These are phyloP conservation scores for Orbilia javanica DNA, from an alignment of 2,329 filamentous ascomycete species.

Conservation along the genomic window DNA sequence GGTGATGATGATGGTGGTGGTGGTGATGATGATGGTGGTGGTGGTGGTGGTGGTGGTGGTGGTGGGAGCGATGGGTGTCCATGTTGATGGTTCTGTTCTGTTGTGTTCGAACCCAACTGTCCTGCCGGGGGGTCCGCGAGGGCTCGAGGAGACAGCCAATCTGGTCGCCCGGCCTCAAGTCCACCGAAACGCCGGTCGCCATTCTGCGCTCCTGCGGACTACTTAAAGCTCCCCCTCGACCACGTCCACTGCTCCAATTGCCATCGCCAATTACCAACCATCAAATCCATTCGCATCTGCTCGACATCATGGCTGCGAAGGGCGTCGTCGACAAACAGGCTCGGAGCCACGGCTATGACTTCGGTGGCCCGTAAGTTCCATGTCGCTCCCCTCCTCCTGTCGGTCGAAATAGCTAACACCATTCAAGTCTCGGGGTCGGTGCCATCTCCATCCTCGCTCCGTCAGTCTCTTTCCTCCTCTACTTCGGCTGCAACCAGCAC, in stretches of 20 bases:
- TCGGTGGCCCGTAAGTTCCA: conserved; percentile 67
- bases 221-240: background rate
- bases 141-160: too few species aligned
- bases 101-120: too few species aligned
- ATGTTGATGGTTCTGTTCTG: too few species aligned
- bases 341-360: conserved; percentile 65
- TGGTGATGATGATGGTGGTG: too few species aligned
- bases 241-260: background rate
- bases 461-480: conserved; percentile 80
- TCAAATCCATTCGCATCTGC: too few species aligned
- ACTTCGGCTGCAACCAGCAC: conserved; percentile 91
- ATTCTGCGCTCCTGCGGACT: background rate
- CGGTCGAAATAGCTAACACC: background rate
- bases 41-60: too few species aligned
- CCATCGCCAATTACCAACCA: background rate
- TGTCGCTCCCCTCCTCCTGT: background rate
- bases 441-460: conserved; percentile 85
- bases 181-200: conserved; percentile 32
- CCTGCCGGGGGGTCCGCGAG: too few species aligned
- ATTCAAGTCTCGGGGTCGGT: conserved; percentile 75
- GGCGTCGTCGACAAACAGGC: conserved; percentile 48
- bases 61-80: too few species aligned
- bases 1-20: too few species aligned
- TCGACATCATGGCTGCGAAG: background rate
- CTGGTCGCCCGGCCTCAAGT: conserved; percentile 23